Conservation (phyloP, 495 filamentous ascomycete genomes). For the Amniculicola lignicola region DNA sequence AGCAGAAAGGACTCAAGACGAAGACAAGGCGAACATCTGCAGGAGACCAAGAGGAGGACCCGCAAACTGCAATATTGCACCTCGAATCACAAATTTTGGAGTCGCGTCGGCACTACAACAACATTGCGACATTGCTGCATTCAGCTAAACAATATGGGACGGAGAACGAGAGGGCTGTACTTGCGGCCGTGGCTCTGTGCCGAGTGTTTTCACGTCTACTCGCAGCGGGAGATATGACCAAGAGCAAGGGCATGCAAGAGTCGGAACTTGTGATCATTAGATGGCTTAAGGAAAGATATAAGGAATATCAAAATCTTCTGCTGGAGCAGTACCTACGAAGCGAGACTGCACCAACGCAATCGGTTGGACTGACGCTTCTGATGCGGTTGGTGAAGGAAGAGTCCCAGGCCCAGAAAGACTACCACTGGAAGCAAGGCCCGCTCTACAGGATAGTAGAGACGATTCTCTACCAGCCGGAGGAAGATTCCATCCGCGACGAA, state of each 20-base stretch:
- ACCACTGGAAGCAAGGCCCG: conserved; percentile 60
- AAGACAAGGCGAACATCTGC: conserved; percentile 15
- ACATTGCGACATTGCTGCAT: conserved; percentile 71
- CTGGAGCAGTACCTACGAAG: conserved; percentile 24
- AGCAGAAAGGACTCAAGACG: conserved; percentile 6
- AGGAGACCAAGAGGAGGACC: conserved; percentile 43
- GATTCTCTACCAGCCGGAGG: conserved; percentile 56
- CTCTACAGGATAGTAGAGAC: conserved; percentile 61
- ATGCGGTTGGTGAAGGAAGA: conserved; percentile 82
- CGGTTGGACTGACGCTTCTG: conserved; percentile 66
- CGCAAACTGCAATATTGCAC: conserved; percentile 53
- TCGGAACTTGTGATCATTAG: conserved; percentile 69
- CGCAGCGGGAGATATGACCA: conserved; percentile 66
- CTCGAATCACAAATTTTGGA: conserved; percentile 77
- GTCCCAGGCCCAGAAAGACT: conserved; percentile 56
- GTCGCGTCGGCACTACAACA: conserved; percentile 88
- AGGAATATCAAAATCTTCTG: conserved; percentile 54
- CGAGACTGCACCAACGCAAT: conserved; percentile 38
- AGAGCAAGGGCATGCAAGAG: conserved; percentile 59
- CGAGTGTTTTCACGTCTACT: conserved; percentile 85
- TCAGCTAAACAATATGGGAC: conserved; percentile 52
- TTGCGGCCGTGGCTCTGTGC: conserved; percentile 76
- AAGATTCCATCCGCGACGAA: conserved; percentile 58
- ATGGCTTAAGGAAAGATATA: conserved; percentile 75
- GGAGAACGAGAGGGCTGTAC: conserved; percentile 43